These are phyloP conservation scores for Cystobasidium ongulense DNA, from an alignment of 768 basidiomycete species.

Conservation along the genomic window DNA sequence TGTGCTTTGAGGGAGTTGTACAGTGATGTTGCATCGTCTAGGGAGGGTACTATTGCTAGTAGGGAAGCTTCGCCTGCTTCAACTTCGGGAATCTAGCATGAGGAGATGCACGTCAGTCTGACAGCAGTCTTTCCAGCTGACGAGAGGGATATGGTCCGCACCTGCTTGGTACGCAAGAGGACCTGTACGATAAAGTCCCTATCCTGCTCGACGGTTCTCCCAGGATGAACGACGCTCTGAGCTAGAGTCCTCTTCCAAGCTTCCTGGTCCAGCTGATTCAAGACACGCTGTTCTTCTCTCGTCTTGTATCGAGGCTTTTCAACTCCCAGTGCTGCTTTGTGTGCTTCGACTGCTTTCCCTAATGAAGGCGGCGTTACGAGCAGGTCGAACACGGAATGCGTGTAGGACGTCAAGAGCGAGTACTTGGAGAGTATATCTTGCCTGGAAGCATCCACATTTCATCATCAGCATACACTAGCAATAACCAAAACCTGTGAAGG, in stretches of 20 bases:
- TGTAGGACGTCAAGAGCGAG: conserved; percentile 29
- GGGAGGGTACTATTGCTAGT: conserved; percentile 1
- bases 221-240: conserved; percentile 29
- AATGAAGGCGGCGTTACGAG: conserved; percentile 30
- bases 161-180: conserved; percentile 32
- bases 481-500: too few relatives aligned
- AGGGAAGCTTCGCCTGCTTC: conserved; percentile 13
- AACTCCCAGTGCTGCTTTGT: conserved; percentile 23
- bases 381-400: conserved; percentile 29
- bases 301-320: conserved; percentile 26
- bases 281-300: conserved; percentile 23
- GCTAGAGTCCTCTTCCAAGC: conserved; percentile 30
- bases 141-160: background rate
- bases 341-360: conserved; percentile 17
- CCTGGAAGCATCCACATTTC: background rate
- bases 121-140: background rate
- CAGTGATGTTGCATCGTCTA: conserved; percentile 6
- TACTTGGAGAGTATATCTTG: conserved; percentile 29
- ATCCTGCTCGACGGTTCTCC: conserved; percentile 14
- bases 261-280: conserved; percentile 7
- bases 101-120: background rate
- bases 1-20: conserved; percentile 20
- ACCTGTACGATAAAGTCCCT: conserved; percentile 31
- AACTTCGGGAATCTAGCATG: conserved; percentile 27
- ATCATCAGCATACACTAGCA: too few relatives aligned